Conservation (phyloP, 208 protist species). For the Trypanosoma avium region DNA sequence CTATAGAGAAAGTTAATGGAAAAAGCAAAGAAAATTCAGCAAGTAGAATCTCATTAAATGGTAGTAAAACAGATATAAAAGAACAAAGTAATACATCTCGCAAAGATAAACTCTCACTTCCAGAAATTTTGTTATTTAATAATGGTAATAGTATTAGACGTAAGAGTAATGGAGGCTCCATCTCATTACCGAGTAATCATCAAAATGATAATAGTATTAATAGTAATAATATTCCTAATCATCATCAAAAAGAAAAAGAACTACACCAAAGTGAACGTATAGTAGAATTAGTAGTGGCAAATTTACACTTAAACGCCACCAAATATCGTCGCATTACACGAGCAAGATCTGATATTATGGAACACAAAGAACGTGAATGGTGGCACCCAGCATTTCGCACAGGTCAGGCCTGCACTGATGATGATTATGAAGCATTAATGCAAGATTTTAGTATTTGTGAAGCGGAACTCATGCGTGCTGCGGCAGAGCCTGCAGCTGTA, state of each 20-base stretch:
- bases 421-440: constrained; percentile 61
- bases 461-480: constrained; percentile 32
- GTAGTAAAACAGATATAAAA: no score
- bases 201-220: not conserved
- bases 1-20: no score
- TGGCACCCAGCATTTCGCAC: constrained; percentile 67
- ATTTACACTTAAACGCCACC: constrained; percentile 54
- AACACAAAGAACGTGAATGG: not conserved
- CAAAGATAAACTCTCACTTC: no score
- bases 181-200: no score
- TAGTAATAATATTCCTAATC: not conserved
- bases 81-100: no score
- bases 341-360: not conserved
- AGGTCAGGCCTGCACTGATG: constrained; percentile 62
- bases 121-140: no score
- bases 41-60: no score
- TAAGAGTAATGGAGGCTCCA: no score
- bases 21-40: no score
- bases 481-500: constrained; percentile 39
- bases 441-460: constrained; percentile 46
- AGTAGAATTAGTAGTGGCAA: constrained; percentile 61
- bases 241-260: not conserved
- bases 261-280: not conserved
- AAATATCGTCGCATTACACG: constrained; percentile 31
- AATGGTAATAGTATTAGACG: no score